Percentiles rank a stretch among this genome's conserved stretches.
Conservation (phyloP, 139 green algal species). For the Micractinium conductrix region DNA sequence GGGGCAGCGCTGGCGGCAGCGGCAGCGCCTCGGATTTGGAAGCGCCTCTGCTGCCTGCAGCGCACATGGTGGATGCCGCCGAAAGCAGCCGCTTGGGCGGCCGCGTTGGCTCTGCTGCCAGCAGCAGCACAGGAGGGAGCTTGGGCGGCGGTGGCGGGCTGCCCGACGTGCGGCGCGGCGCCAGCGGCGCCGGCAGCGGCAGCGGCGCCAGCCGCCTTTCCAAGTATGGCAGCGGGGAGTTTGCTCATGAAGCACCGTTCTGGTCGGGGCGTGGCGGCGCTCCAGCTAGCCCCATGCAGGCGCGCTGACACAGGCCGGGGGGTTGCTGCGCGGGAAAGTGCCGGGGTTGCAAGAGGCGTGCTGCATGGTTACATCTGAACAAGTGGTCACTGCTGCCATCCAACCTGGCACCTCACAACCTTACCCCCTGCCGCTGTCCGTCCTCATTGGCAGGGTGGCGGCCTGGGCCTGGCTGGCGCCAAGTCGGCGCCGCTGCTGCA, state of each 20-base stretch:
- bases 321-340: too few species aligned
- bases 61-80: neutral
- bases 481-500: slow-evolving; percentile 23
- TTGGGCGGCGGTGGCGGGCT: neutral
- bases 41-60: neutral
- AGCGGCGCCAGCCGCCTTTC: neutral
- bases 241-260: slow-evolving; percentile 15
- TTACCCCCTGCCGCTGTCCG: too few species aligned
- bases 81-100: neutral
- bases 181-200: neutral
- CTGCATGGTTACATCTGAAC: too few species aligned
- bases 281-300: too few species aligned
- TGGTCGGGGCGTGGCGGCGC: neutral
- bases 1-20: neutral
- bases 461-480: neutral
- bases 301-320: too few species aligned
- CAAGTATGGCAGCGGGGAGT: slow-evolving; percentile 20
- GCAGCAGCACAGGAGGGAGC: neutral
- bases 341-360: too few species aligned
- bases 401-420: too few species aligned
- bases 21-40: neutral
- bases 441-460: neutral
- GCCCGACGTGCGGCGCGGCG: too few species aligned
- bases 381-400: too few species aligned
- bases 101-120: neutral